Conservation (phyloP, 2,329 filamentous ascomycete species). For the Zopfia rhizophila region DNA sequence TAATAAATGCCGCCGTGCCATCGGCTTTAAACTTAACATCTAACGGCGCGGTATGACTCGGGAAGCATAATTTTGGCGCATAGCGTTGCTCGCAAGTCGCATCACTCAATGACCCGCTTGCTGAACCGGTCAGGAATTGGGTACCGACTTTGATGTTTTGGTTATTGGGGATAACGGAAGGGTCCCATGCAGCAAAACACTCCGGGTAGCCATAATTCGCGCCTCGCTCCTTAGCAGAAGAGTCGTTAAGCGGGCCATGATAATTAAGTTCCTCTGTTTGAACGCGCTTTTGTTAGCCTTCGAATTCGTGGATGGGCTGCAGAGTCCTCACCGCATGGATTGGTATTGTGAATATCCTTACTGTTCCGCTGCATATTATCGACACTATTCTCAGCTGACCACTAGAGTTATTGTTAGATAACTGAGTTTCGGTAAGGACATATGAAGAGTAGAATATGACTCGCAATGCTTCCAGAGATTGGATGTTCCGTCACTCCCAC, state of each 20-base stretch:
- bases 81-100: slow-evolving; percentile 50
- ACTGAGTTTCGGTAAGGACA: not conserved
- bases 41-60: slow-evolving; percentile 68
- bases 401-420: slow-evolving; percentile 36
- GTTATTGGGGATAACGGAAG: slow-evolving; percentile 59
- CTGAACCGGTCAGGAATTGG: slow-evolving; percentile 55
- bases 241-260: slow-evolving; percentile 66
- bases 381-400: slow-evolving; percentile 72
- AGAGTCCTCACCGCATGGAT: slow-evolving; percentile 75
- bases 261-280: slow-evolving; percentile 77
- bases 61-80: slow-evolving; percentile 44
- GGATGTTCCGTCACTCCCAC: slow-evolving; percentile 72
- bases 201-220: slow-evolving; percentile 75
- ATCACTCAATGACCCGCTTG: slow-evolving; percentile 40
- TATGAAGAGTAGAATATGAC: slow-evolving; percentile 24
- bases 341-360: slow-evolving; percentile 69
- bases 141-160: slow-evolving; percentile 51
- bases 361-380: slow-evolving; percentile 67
- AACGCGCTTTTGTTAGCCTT: slow-evolving; percentile 67
- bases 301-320: slow-evolving; percentile 67
- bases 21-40: slow-evolving; percentile 72
- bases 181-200: slow-evolving; percentile 73
- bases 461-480: slow-evolving; percentile 53
- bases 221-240: slow-evolving; percentile 48
- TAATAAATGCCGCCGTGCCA: slow-evolving; percentile 67